A percentile compares a stretch with the other conserved stretches of the same genome.
Evolutionary conservation across 768 basidiomycete genomes (phyloP).

Genomic region (Lactarius quietus): DNA sequence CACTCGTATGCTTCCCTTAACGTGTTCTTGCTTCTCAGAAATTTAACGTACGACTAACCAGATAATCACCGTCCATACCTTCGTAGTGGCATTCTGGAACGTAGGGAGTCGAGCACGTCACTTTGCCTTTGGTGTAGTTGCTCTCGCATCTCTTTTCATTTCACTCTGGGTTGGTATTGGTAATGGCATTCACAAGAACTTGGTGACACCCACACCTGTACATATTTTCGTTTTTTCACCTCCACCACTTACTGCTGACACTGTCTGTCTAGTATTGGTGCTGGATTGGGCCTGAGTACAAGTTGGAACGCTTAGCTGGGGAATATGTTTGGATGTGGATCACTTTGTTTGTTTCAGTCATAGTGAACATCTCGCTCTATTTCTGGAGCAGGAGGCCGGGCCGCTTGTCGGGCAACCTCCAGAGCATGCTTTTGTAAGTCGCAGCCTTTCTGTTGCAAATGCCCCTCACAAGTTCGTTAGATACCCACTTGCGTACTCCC

Average conservation of each 20-base stretch:
- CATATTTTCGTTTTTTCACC: neutral
- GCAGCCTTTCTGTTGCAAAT: neutral
- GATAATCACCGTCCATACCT: conserved; percentile 39
- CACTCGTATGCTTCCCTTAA: conserved; percentile 34
- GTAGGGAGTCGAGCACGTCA: conserved; percentile 31
- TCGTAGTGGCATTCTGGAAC: conserved; percentile 38
- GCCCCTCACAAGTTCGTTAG: conserved; percentile 24
- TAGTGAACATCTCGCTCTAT: conserved; percentile 37
- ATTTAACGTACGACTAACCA: conserved; percentile 29
- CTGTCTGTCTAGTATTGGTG: conserved; percentile 36
- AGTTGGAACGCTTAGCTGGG: conserved; percentile 35
- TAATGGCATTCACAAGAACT: conserved; percentile 20
- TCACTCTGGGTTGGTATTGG: too few species aligned
- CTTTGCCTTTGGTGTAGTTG: conserved; percentile 26
- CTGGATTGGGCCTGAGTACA: conserved; percentile 38
- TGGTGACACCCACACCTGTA: conserved; percentile 38
- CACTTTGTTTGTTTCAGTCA: conserved; percentile 34
- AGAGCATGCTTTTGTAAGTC: conserved; percentile 31
- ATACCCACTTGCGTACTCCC: conserved; percentile 39
- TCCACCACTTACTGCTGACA: neutral
- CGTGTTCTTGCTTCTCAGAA: neutral
- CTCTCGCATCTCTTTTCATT: neutral
- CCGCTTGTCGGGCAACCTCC: conserved; percentile 32
- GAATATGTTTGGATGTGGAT: conserved; percentile 48
- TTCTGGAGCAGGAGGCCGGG: conserved; percentile 38